phyloP scores from a whole-genome alignment of 495 filamentous ascomycete species.

The Baudoinia panamericana region DNA sequence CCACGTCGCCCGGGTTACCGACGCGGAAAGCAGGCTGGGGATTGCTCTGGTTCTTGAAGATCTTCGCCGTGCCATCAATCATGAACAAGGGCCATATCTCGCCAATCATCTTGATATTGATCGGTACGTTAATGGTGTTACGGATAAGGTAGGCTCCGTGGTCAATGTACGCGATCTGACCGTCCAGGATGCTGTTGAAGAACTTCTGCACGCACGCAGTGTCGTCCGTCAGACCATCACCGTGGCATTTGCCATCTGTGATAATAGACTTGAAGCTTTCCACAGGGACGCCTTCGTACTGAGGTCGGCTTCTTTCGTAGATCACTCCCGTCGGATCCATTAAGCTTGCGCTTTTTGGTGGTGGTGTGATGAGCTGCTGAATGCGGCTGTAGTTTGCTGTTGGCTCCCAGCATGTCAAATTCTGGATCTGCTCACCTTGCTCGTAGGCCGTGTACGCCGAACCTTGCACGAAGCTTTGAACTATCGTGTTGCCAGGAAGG shows the following conservation, averaged over 20 bases:
- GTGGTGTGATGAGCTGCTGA: slow-evolving; percentile 38
- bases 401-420: slow-evolving; percentile 18
- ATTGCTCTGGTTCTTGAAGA: slow-evolving; percentile 57
- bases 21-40: slow-evolving; percentile 64
- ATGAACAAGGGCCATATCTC: slow-evolving; percentile 86
- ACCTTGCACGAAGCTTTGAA: slow-evolving; percentile 65
- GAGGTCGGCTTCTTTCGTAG: slow-evolving; percentile 58
- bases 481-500: slow-evolving; percentile 51
- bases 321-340: slow-evolving; percentile 42
- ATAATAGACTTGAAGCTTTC: slow-evolving; percentile 63
- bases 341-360: slow-evolving; percentile 46
- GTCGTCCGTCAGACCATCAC: slow-evolving; percentile 60
- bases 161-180: slow-evolving; percentile 78
- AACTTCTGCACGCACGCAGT: slow-evolving; percentile 58
- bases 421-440: neutral
- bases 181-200: slow-evolving; percentile 45
- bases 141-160: slow-evolving; percentile 81
- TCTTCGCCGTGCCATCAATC: slow-evolving; percentile 40
- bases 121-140: slow-evolving; percentile 69
- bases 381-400: slow-evolving; percentile 20
- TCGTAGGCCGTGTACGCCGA: slow-evolving; percentile 42
- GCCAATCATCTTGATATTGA: slow-evolving; percentile 68
- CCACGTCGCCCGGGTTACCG: slow-evolving; percentile 63
- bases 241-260: slow-evolving; percentile 54
- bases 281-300: slow-evolving; percentile 50